Percentiles rank a stretch among this genome's conserved stretches.
Conservation (phyloP, 805 yeast genomes). For the Grigorovia humatica region DNA sequence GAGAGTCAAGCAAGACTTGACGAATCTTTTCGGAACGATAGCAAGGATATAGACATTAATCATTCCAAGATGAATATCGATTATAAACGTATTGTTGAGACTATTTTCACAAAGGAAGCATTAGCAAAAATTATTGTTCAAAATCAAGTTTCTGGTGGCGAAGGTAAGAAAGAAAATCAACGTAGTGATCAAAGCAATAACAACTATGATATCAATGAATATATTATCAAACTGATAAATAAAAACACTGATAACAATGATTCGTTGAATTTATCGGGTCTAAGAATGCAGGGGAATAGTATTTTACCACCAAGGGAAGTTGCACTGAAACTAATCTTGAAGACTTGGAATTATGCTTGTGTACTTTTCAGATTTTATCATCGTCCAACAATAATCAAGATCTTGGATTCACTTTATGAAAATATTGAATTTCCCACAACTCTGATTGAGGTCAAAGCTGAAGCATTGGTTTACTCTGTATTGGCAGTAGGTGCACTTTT, state of each 20-base stretch:
- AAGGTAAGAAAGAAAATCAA: background rate
- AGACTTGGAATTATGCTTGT: slow-evolving; percentile 81
- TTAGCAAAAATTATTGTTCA: slow-evolving; percentile 2
- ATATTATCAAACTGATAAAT: slow-evolving; percentile 1
- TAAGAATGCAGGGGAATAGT: background rate
- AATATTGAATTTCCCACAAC: slow-evolving; percentile 50
- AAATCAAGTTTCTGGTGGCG: background rate
- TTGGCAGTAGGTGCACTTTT: slow-evolving; percentile 83
- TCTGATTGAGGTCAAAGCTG: slow-evolving; percentile 59
- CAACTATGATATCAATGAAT: slow-evolving; percentile 2
- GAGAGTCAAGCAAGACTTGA: background rate
- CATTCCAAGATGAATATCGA: background rate
- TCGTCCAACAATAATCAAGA: slow-evolving; percentile 67
- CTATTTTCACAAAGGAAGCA: slow-evolving; percentile 3
- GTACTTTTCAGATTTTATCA: slow-evolving; percentile 79
- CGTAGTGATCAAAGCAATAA: background rate
- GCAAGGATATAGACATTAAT: background rate
- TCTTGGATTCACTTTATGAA: slow-evolving; percentile 64
- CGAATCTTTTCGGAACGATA: background rate
- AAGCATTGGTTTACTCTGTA: slow-evolving; percentile 77
- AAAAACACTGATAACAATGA: background rate
- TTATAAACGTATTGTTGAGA: slow-evolving; percentile 5
- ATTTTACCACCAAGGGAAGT: slow-evolving; percentile 60
- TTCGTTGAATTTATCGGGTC: background rate
- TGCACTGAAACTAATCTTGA: slow-evolving; percentile 59